phyloP scores from a whole-genome alignment of 139 green algal genomes.

The Coccomyxa sp. region DNA sequence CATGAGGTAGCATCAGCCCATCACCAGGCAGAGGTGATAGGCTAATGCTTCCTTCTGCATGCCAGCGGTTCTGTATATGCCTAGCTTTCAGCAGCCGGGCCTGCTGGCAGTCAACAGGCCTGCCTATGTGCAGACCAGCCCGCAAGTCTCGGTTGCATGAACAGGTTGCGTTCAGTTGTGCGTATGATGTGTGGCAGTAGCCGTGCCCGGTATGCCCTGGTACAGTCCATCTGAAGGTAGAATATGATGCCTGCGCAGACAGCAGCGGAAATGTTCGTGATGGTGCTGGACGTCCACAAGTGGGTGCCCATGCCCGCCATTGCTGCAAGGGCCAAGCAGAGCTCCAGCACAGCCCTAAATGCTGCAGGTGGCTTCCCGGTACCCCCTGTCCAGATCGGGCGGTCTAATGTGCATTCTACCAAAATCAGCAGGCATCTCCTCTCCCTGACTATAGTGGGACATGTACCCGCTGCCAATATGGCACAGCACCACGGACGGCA shows the following conservation, averaged over 20 bases:
- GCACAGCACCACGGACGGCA: neutral
- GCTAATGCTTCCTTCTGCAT: too few species aligned
- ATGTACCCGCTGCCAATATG: neutral
- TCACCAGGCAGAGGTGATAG: too few species aligned
- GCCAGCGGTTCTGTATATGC: neutral
- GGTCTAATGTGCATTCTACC: neutral
- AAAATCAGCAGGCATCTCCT: neutral
- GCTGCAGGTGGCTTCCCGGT: neutral
- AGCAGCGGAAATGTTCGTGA: conserved; percentile 66
- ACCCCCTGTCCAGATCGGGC: neutral
- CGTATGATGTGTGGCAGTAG: neutral
- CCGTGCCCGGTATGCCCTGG: neutral
- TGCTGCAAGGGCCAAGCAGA: conserved; percentile 7
- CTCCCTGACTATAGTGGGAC: neutral
- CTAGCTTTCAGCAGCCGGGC: neutral
- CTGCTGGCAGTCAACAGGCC: neutral
- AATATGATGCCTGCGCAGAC: neutral
- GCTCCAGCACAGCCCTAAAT: neutral
- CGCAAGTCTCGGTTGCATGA: neutral
- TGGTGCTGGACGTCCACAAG: conserved; percentile 76
- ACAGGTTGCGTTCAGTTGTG: neutral
- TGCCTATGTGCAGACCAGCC: neutral
- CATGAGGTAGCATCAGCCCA: too few species aligned
- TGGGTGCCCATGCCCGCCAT: conserved; percentile 75
- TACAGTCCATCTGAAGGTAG: too few species aligned